These are phyloP conservation scores for Diaporthe aspalathi DNA, from an alignment of 2,329 filamentous ascomycete genomes.

Conservation along the genomic window DNA sequence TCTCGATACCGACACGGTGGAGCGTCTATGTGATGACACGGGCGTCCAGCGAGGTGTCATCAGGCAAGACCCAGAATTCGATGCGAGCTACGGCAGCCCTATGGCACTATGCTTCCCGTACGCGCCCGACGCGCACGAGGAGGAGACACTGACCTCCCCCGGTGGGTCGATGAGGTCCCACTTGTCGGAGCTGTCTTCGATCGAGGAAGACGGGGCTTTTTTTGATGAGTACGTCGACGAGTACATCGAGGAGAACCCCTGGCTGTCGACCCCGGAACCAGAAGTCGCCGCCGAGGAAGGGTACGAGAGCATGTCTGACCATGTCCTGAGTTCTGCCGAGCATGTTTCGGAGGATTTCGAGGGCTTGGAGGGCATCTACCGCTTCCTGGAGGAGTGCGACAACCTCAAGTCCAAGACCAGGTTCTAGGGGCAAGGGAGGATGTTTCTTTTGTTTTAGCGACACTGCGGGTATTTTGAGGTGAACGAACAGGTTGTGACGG, in stretches of 20 bases:
- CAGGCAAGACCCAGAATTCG: constrained; percentile 80
- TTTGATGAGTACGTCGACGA: constrained; percentile 55
- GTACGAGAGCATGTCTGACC: constrained; percentile 63
- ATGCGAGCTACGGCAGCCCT: constrained; percentile 72
- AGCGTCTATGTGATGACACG: constrained; percentile 86
- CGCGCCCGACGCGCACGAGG: constrained; percentile 66
- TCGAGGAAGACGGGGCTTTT: constrained; percentile 55
- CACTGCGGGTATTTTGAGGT: neutral
- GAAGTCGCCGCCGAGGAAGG: constrained; percentile 55
- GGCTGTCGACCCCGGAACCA: constrained; percentile 52
- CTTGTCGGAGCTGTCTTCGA: constrained; percentile 47
- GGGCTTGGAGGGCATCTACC: constrained; percentile 67
- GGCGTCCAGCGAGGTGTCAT: constrained; percentile 85
- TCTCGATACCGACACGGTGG: constrained; percentile 84
- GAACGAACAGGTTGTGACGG: constrained; percentile 11
- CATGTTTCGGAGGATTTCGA: constrained; percentile 63
- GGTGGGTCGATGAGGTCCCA: constrained; percentile 60
- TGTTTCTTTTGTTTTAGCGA: constrained; percentile 25
- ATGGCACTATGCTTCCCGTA: constrained; percentile 89
- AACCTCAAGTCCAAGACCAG: constrained; percentile 44
- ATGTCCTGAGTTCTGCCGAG: constrained; percentile 55
- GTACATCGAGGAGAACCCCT: constrained; percentile 57
- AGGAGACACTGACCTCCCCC: constrained; percentile 56
- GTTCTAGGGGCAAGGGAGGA: constrained; percentile 19
- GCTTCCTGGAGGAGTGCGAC: constrained; percentile 69